These are phyloP conservation scores for Telfairia occidentalis DNA, from an alignment of 331 rosid genomes.

Conservation along the genomic window DNA sequence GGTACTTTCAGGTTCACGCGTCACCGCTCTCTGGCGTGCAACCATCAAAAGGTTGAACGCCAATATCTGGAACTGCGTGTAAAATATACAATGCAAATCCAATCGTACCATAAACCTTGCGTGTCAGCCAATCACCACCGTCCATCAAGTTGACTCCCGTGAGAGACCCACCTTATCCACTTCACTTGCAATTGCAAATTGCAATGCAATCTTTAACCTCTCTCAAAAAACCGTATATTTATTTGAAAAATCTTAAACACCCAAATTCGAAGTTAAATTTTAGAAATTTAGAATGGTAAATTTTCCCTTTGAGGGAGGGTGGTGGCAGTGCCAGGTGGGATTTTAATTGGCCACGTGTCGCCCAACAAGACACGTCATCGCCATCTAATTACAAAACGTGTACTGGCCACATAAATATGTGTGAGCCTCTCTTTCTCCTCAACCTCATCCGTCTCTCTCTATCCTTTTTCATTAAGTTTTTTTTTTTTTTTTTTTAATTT, in stretches of 20 bases:
- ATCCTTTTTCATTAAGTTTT: background rate
- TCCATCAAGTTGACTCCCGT: background rate
- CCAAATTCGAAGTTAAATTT: no score
- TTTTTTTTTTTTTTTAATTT: background rate
- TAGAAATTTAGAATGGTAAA: background rate
- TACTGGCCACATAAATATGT: background rate
- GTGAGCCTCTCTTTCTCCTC: background rate
- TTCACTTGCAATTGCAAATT: no score
- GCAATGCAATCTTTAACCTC: no score
- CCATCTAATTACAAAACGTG: background rate
- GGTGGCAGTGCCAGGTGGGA: background rate
- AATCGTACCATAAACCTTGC: background rate
- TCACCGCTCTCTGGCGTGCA: background rate
- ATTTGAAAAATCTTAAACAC: no score
- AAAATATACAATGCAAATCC: background rate
- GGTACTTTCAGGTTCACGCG: background rate
- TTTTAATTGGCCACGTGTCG: background rate
- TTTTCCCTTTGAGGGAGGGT: background rate
- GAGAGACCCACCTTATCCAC: no score
- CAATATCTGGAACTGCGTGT: background rate
- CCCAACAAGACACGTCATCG: conserved; percentile 5
- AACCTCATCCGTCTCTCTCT: background rate
- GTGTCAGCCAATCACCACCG: background rate
- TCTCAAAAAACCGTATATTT: no score
- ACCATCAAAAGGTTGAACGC: background rate